A percentile compares a stretch with the other conserved stretches of the same genome.
Conservation (phyloP, 2,329 filamentous ascomycete species). For the Phyllosticta ampelicida region DNA sequence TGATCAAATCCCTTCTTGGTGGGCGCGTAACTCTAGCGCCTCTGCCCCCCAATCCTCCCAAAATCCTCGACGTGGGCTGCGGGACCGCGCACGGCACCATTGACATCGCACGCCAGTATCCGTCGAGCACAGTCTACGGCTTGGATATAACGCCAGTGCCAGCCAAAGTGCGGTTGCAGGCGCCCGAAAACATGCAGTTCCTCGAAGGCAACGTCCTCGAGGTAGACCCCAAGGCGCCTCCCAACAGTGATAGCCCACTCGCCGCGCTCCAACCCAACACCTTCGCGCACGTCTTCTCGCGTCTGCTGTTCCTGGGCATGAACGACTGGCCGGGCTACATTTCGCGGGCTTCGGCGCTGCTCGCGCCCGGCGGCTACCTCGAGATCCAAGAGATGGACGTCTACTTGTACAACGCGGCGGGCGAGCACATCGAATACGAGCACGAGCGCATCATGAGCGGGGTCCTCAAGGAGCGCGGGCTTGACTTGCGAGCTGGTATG, state of each 20-base stretch:
- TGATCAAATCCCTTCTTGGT: constrained; percentile 12
- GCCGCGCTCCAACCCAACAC: constrained; percentile 27
- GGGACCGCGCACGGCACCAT: constrained; percentile 14
- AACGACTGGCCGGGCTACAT: constrained; percentile 40
- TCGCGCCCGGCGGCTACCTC: constrained; percentile 41
- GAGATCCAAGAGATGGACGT: constrained; percentile 36
- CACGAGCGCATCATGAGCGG: constrained; percentile 3
- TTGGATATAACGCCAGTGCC: constrained; percentile 19
- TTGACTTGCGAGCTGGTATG: background rate
- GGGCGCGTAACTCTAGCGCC: constrained; percentile 13
- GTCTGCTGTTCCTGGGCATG: constrained; percentile 41
- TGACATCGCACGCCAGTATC: constrained; percentile 11
- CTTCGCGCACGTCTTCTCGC: constrained; percentile 47
- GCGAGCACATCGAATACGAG: constrained; percentile 12
- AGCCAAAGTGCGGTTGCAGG: constrained; percentile 2
- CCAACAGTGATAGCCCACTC: background rate
- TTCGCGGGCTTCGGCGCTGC: constrained; percentile 23
- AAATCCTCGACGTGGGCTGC: constrained; percentile 15
- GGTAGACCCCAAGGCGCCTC: background rate
- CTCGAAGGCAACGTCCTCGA: constrained; percentile 13
- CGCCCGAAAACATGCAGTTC: constrained; percentile 12
- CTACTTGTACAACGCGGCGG: constrained; percentile 3
- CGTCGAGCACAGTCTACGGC: constrained; percentile 12
- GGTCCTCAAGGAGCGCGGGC: constrained; percentile 1
- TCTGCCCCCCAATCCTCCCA: constrained; percentile 3